Conservation (phyloP, 129 eudicot species). For the Tagetes patula region DNA sequence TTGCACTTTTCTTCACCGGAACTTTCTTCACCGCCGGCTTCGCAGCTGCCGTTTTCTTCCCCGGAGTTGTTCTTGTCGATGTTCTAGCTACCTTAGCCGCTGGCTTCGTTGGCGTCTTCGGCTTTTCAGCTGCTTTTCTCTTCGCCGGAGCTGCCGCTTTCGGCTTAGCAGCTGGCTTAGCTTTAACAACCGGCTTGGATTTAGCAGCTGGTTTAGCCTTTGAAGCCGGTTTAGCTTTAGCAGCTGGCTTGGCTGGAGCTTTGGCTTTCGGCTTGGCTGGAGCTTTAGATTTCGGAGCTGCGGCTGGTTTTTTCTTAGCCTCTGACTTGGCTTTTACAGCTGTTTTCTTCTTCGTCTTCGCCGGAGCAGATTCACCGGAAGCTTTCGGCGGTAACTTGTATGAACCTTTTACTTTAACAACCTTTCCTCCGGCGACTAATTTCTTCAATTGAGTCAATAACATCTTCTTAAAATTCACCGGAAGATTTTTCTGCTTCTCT, state of each 20-base stretch:
- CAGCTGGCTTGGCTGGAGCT: neutral
- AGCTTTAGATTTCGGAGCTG: neutral
- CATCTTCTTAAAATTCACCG: constrained; percentile 46
- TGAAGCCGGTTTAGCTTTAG: neutral
- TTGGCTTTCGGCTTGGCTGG: constrained; percentile 16
- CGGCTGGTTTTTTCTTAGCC: neutral
- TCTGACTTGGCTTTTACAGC: constrained; percentile 24
- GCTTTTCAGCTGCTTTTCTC: neutral
- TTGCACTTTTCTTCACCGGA: neutral
- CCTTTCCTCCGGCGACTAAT: constrained; percentile 46
- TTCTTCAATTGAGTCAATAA: constrained; percentile 51
- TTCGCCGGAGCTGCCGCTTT: neutral
- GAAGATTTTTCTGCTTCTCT: constrained; percentile 54
- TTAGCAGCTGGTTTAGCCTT: neutral
- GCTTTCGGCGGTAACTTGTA: constrained; percentile 45
- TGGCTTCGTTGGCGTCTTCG: neutral
- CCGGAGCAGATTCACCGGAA: constrained; percentile 8
- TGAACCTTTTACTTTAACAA: constrained; percentile 48
- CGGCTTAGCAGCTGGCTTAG: neutral
- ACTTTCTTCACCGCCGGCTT: neutral
- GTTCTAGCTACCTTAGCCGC: neutral
- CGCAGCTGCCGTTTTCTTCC: neutral
- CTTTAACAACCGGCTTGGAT: neutral
- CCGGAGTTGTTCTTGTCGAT: neutral
- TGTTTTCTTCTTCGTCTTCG: constrained; percentile 24